Percentiles rank a stretch among this genome's conserved stretches.
Conservation (phyloP, 2,329 filamentous ascomycete species). For the Fusarium annulatum region DNA sequence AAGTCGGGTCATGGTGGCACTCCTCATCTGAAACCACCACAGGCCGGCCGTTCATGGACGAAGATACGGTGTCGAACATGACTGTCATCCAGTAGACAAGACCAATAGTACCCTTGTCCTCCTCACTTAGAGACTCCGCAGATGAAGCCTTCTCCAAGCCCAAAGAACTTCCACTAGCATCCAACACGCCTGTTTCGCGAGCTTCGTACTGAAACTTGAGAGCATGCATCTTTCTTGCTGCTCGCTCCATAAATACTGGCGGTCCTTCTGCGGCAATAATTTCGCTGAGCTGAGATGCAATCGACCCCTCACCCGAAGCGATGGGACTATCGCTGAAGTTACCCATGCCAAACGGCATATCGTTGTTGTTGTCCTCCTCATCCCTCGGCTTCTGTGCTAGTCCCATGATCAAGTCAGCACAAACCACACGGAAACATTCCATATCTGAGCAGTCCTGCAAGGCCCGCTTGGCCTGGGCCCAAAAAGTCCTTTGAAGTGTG, state of each 20-base stretch:
- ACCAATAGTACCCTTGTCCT: conserved; percentile 59
- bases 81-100: conserved; percentile 69
- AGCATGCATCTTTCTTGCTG: conserved; percentile 53
- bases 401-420: conserved; percentile 55
- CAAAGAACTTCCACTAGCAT: conserved; percentile 41
- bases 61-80: conserved; percentile 69
- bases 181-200: conserved; percentile 42
- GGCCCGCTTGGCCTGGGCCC: conserved; percentile 52
- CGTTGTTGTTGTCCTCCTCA: conserved; percentile 39
- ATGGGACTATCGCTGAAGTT: conserved; percentile 37
- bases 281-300: conserved; percentile 48
- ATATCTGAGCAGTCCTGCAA: conserved; percentile 52
- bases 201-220: conserved; percentile 52
- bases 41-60: conserved; percentile 59
- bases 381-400: conserved; percentile 52
- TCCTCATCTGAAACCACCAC: conserved; percentile 55
- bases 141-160: conserved; percentile 40
- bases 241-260: conserved; percentile 50
- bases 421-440: conserved; percentile 55
- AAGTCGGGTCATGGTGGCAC: conserved; percentile 51
- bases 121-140: conserved; percentile 43
- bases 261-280: conserved; percentile 46
- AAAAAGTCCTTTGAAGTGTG: conserved; percentile 52
- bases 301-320: conserved; percentile 36
- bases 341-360: conserved; percentile 22